Evolutionary conservation across 106 monocot species (phyloP), one percentile per base, ranked within the genome.

Genomic region (Allium sativum): DNA sequence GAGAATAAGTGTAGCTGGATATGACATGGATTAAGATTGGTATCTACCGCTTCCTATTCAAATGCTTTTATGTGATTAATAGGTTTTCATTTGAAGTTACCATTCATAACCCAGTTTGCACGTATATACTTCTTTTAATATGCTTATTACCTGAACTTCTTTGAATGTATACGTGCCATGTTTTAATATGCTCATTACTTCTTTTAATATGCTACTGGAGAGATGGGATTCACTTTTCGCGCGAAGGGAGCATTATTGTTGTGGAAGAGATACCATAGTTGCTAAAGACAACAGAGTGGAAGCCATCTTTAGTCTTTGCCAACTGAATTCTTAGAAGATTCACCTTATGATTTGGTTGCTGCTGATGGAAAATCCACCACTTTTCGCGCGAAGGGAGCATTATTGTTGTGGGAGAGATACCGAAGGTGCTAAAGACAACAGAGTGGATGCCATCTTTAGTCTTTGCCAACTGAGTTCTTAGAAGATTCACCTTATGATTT

Each of bases 321-420:
- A 13, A 77, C 88, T 7, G 93, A 93, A 70, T 88, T 93, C 43
- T 77, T 53, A 3, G 88, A 93, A 44, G 82, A 88, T 67, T 88
- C 93, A 13, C 64, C 85, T 44, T 78, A 69, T 54, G 81, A 92
- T 72, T 64, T 92, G 3, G 75, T 92, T n/a, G n/a, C n/a, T n/a
- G n/a, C n/a, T n/a, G n/a, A n/a, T n/a, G n/a, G n/a, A n/a, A n/a
- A n/a, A n/a, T n/a, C n/a, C n/a, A n/a, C 21, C 93, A 93, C 66
- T 60, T 88, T 15, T 74, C 88, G 8, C 56, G 65, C 6, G 84
- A 88, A 58, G 88, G 88, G 56, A 88, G 93, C 75, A 82, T 85
- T 45, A 75, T 88, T 9, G 82, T 88, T 20, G 88, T 76, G 55
- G 62, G 66, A 46, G 88, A 82, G 76, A 79, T 93, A 40, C 64